Conservation (phyloP, 2,329 filamentous ascomycete genomes). For the Alternaria ventricosa region DNA sequence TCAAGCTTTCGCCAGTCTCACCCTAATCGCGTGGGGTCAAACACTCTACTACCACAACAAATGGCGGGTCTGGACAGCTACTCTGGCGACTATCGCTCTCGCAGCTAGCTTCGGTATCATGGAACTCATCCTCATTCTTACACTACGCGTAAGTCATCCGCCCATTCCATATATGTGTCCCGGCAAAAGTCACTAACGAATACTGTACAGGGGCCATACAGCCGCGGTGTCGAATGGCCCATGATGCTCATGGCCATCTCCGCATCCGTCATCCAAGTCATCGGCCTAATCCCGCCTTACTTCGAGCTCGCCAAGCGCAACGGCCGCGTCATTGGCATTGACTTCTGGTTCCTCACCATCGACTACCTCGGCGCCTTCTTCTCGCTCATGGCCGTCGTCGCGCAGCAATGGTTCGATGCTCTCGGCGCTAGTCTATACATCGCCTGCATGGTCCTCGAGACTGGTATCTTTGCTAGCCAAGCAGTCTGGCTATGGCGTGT, state of each 20-base stretch:
- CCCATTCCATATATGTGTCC: no score
- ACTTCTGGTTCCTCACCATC: slow-evolving; percentile 64
- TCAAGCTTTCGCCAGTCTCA: slow-evolving; percentile 59
- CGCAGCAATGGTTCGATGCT: slow-evolving; percentile 67
- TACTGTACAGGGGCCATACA: slow-evolving; percentile 58
- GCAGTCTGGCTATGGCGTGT: slow-evolving; percentile 65
- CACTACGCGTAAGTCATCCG: slow-evolving; percentile 55
- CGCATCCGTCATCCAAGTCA: slow-evolving; percentile 63
- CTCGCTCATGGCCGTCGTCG: slow-evolving; percentile 67
- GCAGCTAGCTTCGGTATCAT: slow-evolving; percentile 58
- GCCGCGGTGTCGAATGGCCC: slow-evolving; percentile 60
- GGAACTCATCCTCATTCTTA: slow-evolving; percentile 64
- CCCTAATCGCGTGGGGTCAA: slow-evolving; percentile 60
- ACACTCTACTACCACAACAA: slow-evolving; percentile 59
- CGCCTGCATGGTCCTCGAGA: slow-evolving; percentile 63
- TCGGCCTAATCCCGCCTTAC: slow-evolving; percentile 66
- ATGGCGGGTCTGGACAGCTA: slow-evolving; percentile 58
- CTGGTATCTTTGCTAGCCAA: slow-evolving; percentile 67
- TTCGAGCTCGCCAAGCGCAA: slow-evolving; percentile 67
- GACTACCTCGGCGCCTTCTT: slow-evolving; percentile 69
- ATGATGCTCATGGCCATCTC: slow-evolving; percentile 64
- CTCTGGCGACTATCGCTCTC: slow-evolving; percentile 50
- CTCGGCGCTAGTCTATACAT: slow-evolving; percentile 68
- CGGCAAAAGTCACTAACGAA: background rate
- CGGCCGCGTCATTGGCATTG: slow-evolving; percentile 67